A percentile compares a stretch with the other conserved stretches of the same genome.
These are phyloP conservation scores for Penicillium salamii DNA, from an alignment of 495 filamentous ascomycete species.

Conservation along the genomic window DNA sequence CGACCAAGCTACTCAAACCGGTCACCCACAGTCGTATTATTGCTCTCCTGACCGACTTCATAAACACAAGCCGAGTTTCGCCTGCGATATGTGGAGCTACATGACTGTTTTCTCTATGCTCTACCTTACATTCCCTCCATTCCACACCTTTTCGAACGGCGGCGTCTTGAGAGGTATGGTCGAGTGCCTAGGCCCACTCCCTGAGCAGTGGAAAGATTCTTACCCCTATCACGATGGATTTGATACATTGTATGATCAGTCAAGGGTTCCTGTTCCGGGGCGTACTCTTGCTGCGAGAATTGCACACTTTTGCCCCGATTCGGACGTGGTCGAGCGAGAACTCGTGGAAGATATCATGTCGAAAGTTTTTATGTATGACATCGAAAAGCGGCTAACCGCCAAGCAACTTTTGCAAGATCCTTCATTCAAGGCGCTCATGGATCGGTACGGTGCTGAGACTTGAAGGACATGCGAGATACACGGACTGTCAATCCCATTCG, in stretches of 20 bases:
- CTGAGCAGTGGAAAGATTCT: constrained; percentile 12
- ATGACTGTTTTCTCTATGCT: constrained; percentile 16
- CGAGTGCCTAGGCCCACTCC: constrained; percentile 13
- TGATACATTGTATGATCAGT: constrained; percentile 18
- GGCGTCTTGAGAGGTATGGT: constrained; percentile 13
- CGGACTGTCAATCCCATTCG: neutral
- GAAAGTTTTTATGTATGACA: constrained; percentile 24
- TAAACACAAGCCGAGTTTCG: constrained; percentile 12
- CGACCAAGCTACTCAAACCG: constrained; percentile 9
- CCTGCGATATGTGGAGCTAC: constrained; percentile 16
- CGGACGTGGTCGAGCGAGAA: constrained; percentile 17
- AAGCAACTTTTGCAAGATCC: constrained; percentile 18
- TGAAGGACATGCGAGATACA: neutral
- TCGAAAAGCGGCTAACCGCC: constrained; percentile 18
- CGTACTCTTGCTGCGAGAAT: constrained; percentile 17
- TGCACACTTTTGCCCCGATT: constrained; percentile 19
- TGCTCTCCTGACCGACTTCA: constrained; percentile 16
- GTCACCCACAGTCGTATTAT: constrained; percentile 11
- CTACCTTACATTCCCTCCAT: constrained; percentile 12
- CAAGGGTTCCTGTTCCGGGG: constrained; percentile 3
- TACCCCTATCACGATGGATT: constrained; percentile 7
- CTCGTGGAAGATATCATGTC: constrained; percentile 20
- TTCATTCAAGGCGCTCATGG: constrained; percentile 25
- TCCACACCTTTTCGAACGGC: constrained; percentile 8
- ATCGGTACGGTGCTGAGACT: constrained; percentile 17